These are phyloP conservation scores for Colletotrichum lentis DNA, from an alignment of 2,329 filamentous ascomycete genomes.

Conservation along the genomic window DNA sequence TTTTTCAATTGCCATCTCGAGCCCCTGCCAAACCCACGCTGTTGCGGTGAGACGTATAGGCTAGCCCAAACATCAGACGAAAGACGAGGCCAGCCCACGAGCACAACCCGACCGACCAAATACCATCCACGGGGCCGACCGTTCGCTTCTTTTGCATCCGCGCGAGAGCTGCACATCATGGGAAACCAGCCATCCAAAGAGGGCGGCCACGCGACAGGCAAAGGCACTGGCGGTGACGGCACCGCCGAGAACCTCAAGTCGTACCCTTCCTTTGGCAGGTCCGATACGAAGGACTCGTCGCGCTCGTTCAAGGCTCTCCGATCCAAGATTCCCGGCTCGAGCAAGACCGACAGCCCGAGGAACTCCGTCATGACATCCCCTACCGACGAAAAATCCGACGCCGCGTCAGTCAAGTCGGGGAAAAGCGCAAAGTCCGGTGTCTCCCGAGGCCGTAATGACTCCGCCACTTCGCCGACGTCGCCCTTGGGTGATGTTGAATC, in stretches of 20 bases:
- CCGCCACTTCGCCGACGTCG: conserved; percentile 52
- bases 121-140: conserved; percentile 9
- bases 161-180: conserved; percentile 59
- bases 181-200: conserved; percentile 78
- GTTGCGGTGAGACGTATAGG: conserved; percentile 40
- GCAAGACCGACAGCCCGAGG: conserved; percentile 81
- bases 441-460: conserved; percentile 59
- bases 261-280: conserved; percentile 90
- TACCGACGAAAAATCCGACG: conserved; percentile 77
- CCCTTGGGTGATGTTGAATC: conserved; percentile 52
- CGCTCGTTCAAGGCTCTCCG: conserved; percentile 85
- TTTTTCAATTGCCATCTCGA: conserved; percentile 7
- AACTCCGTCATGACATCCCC: conserved; percentile 74
- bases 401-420: conserved; percentile 76
- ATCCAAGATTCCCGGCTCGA: conserved; percentile 84
- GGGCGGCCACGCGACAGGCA: conserved; percentile 58
- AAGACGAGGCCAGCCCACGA: conserved; percentile 34
- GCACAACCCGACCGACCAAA: conserved; percentile 31
- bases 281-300: conserved; percentile 91
- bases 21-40: conserved; percentile 29
- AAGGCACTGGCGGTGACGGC: conserved; percentile 55
- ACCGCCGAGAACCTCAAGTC: conserved; percentile 72
- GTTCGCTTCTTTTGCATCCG: conserved; percentile 15
- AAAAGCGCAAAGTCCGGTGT: conserved; percentile 64
- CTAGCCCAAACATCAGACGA: conserved; percentile 41